These are phyloP conservation scores for Metschnikowia baotianmanensis DNA, from an alignment of 805 yeast genomes.

Conservation along the genomic window DNA sequence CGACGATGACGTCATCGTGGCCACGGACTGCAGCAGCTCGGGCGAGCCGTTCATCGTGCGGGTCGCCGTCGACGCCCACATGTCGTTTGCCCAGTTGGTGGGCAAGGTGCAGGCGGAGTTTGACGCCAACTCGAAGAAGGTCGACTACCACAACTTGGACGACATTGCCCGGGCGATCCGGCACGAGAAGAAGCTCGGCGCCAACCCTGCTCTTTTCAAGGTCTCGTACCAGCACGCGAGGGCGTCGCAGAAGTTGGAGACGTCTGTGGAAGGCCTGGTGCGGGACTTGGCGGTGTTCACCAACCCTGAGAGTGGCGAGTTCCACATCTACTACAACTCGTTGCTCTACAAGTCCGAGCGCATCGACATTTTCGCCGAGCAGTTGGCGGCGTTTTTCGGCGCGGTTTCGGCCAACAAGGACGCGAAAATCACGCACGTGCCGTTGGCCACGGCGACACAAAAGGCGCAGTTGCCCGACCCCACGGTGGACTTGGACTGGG, in stretches of 20 bases:
- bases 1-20: slow-evolving; percentile 89
- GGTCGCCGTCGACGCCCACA: slow-evolving; percentile 52
- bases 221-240: slow-evolving; percentile 52
- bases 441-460: slow-evolving; percentile 70
- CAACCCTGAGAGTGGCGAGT: slow-evolving; percentile 25
- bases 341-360: slow-evolving; percentile 71
- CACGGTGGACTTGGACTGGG: slow-evolving; percentile 82
- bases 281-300: slow-evolving; percentile 61
- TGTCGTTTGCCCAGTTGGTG: slow-evolving; percentile 54
- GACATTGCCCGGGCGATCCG: slow-evolving; percentile 56
- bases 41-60: slow-evolving; percentile 59
- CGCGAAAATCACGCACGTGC: slow-evolving; percentile 54
- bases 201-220: slow-evolving; percentile 62
- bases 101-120: slow-evolving; percentile 44
- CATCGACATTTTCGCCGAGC: slow-evolving; percentile 67
- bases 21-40: slow-evolving; percentile 49
- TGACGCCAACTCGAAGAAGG: slow-evolving; percentile 31
- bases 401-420: slow-evolving; percentile 36
- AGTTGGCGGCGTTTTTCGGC: slow-evolving; percentile 55
- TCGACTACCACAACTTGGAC: slow-evolving; percentile 47
- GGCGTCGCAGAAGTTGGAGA: slow-evolving; percentile 40
- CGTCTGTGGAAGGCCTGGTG: slow-evolving; percentile 51
- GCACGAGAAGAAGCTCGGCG: slow-evolving; percentile 47
- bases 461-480: slow-evolving; percentile 76
- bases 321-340: slow-evolving; percentile 66